Evolutionary conservation across 1,139 yeast species (phyloP).

Genomic region (Scheffersomyces lignicola): DNA sequence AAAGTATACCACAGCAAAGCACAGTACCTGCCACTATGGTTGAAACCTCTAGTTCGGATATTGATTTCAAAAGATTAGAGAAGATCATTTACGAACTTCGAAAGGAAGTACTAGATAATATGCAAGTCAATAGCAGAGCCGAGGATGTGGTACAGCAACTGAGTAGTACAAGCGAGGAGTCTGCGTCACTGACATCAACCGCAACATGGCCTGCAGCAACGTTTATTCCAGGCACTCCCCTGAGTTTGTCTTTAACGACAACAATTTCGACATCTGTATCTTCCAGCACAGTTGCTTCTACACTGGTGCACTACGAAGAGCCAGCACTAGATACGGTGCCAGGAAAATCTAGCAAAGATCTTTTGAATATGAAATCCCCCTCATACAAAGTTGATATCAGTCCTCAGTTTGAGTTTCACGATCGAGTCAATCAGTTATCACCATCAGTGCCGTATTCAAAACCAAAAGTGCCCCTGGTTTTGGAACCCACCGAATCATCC

Average conservation of each 20-base stretch:
- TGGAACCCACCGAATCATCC: too few species aligned
- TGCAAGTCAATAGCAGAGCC: too few species aligned
- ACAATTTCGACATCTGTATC: too few species aligned
- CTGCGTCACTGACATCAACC: too few species aligned
- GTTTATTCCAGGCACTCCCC: too few species aligned
- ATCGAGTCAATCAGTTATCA: constrained; percentile 3
- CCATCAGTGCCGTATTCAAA: constrained; percentile 18
- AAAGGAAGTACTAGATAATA: constrained; percentile 9
- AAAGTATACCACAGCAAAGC: too few species aligned
- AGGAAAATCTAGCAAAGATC: constrained; percentile 15
- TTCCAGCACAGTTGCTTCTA: background rate
- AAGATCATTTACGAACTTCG: constrained; percentile 8
- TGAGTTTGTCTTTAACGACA: too few species aligned
- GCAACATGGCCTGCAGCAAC: too few species aligned
- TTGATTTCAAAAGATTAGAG: constrained; percentile 12
- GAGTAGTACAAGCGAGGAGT: too few species aligned
- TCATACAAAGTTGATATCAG: constrained; percentile 24
- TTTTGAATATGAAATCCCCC: constrained; percentile 20
- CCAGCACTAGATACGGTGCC: background rate
- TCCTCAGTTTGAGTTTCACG: constrained; percentile 28
- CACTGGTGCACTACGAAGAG: background rate
- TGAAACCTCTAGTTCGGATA: too few species aligned
- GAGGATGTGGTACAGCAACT: too few species aligned
- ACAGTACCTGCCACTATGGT: too few species aligned
- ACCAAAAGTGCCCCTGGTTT: constrained; percentile 21